These are phyloP conservation scores for Odonthalia washingtoniensis DNA, from an alignment of 31 red algal genomes.

Conservation along the genomic window DNA sequence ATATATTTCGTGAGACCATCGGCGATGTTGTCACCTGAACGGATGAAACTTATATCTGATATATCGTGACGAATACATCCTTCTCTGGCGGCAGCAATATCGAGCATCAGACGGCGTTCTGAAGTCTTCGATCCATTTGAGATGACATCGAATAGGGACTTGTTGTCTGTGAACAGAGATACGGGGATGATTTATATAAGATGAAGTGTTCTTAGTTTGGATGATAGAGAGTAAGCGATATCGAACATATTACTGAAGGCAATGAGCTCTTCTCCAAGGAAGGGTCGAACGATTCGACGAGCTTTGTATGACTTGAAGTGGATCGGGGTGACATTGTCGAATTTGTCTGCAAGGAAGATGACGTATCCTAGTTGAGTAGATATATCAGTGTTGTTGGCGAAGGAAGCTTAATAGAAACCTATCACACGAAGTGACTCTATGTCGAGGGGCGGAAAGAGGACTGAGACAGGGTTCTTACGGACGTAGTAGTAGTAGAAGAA, in stretches of 20 bases:
- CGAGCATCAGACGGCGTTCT: slow-evolving; percentile 34
- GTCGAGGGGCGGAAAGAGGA: slow-evolving; percentile 14
- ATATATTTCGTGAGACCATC: slow-evolving; percentile 37
- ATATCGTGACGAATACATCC: slow-evolving; percentile 23
- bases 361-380: slow-evolving; percentile 41
- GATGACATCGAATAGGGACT: slow-evolving; percentile 30
- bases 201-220: not conserved
- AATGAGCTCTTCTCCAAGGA: too few species aligned
- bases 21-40: slow-evolving; percentile 28
- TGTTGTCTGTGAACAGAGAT: not conserved
- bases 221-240: slow-evolving; percentile 9
- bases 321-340: too few species aligned
- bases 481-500: not conserved
- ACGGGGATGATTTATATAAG: not conserved
- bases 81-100: slow-evolving; percentile 35
- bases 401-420: slow-evolving; percentile 38
- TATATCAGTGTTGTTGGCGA: slow-evolving; percentile 36
- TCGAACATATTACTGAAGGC: too few species aligned
- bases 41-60: slow-evolving; percentile 42
- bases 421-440: slow-evolving; percentile 17
- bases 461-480: not conserved
- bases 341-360: too few species aligned
- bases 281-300: too few species aligned
- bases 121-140: slow-evolving; percentile 36
- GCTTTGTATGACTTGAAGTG: too few species aligned